Percentiles rank a stretch among this genome's conserved stretches.
Evolutionary conservation across 805 yeast genomes (phyloP).

Genomic region (Metschnikowia peoriensis): DNA sequence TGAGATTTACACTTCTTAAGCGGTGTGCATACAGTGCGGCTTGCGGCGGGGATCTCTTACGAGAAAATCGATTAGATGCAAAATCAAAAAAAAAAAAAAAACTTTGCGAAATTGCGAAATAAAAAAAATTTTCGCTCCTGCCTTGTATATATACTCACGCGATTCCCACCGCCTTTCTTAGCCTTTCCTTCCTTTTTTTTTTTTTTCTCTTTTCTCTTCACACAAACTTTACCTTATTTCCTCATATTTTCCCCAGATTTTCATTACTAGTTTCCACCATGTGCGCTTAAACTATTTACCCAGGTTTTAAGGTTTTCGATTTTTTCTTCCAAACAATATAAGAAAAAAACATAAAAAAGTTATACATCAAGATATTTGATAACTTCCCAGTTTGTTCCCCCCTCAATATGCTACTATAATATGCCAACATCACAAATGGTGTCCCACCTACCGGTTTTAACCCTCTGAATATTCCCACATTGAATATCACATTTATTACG

Average conservation of each 20-base stretch:
- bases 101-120: constrained; percentile 3
- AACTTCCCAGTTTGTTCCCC: constrained; percentile 23
- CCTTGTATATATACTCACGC: constrained; percentile 10
- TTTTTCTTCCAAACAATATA: constrained; percentile 16
- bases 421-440: constrained; percentile 33
- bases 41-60: constrained; percentile 5
- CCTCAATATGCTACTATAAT: constrained; percentile 34
- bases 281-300: constrained; percentile 36
- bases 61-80: background rate
- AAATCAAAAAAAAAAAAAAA: background rate
- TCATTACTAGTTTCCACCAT: constrained; percentile 21
- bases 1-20: background rate
- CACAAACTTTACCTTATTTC: constrained; percentile 12
- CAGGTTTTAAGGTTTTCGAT: constrained; percentile 20
- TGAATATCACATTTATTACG: constrained; percentile 13
- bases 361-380: constrained; percentile 21
- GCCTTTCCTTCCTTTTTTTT: constrained; percentile 1
- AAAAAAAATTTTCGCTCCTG: constrained; percentile 14
- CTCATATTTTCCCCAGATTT: constrained; percentile 8
- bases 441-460: constrained; percentile 24
- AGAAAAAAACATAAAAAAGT: constrained; percentile 20
- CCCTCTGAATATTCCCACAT: constrained; percentile 10
- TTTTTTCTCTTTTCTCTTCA: constrained; percentile 1
- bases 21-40: constrained; percentile 1
- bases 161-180: background rate